Percentiles rank a stretch among this genome's conserved stretches.
phyloP scores from a whole-genome alignment of 371 early-diverging fungal species.

The Rhizopus arrhizus region DNA sequence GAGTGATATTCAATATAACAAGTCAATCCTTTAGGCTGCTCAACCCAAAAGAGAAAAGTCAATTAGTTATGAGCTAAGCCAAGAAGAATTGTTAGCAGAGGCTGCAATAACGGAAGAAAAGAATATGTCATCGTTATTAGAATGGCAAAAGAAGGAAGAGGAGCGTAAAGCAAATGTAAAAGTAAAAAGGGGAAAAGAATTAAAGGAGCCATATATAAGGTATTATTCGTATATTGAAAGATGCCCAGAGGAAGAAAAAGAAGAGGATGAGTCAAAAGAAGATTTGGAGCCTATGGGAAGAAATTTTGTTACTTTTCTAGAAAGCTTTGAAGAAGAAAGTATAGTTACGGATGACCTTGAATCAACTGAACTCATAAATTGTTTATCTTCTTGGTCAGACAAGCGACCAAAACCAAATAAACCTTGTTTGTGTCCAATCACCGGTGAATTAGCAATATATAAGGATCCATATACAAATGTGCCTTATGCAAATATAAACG shows the following conservation, averaged over 20 bases:
- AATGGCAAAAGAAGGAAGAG: conserved; percentile 62
- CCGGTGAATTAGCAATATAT: conserved; percentile 69
- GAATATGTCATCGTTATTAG: conserved; percentile 55
- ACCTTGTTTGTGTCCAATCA: conserved; percentile 61
- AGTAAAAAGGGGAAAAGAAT: conserved; percentile 44
- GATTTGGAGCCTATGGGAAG: conserved; percentile 40
- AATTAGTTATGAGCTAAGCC: conserved; percentile 49
- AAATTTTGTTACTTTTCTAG: conserved; percentile 44
- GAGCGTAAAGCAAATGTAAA: conserved; percentile 50
- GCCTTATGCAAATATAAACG: conserved; percentile 67
- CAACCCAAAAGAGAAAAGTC: conserved; percentile 55
- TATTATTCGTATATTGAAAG: conserved; percentile 59
- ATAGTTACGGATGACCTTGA: conserved; percentile 41
- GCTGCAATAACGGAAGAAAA: conserved; percentile 61
- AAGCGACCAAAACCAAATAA: conserved; percentile 37
- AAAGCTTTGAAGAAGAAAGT: conserved; percentile 15
- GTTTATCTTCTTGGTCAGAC: conserved; percentile 36
- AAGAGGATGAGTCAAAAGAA: conserved; percentile 22
- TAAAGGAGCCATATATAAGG: conserved; percentile 52
- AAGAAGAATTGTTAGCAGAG: conserved; percentile 62
- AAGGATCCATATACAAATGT: conserved; percentile 62
- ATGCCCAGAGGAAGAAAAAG: conserved; percentile 30
- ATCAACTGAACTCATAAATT: conserved; percentile 37
- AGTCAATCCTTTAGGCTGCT: conserved; percentile 15
- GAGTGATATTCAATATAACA: neutral